phyloP scores from a whole-genome alignment of 23 red algal species.

The Chondrus crispus region DNA sequence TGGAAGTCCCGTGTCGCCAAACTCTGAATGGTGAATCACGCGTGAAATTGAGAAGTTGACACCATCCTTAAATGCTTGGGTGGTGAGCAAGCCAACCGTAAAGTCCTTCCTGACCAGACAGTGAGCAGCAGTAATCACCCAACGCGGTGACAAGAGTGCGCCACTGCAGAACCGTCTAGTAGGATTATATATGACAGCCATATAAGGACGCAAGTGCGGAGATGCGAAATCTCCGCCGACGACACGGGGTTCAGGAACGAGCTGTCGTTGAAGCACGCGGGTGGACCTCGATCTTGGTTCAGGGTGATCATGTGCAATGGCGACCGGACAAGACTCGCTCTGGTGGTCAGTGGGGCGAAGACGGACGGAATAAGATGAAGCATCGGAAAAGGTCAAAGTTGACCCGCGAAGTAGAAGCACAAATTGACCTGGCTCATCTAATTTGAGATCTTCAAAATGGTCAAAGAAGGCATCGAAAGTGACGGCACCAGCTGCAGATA shows the following conservation, averaged over 20 bases:
- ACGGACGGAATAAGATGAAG: background rate
- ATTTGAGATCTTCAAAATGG: too few species aligned
- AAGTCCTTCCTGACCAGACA: background rate
- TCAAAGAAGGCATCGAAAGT: too few species aligned
- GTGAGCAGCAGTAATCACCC: slow-evolving; percentile 26
- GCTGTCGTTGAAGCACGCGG: background rate
- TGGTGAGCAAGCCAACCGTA: background rate
- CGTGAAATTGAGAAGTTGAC: background rate
- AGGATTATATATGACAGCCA: background rate
- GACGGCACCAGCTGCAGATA: too few species aligned
- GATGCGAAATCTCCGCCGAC: background rate
- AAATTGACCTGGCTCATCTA: too few species aligned
- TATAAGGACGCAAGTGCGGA: background rate
- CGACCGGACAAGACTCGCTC: background rate
- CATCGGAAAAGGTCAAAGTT: background rate
- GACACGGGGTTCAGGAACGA: background rate
- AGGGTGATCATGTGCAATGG: background rate
- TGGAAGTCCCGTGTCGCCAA: background rate
- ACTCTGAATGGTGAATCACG: background rate
- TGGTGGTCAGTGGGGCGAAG: background rate
- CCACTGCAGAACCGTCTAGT: background rate
- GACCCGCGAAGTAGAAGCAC: background rate
- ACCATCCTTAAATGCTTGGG: background rate
- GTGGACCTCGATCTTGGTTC: background rate
- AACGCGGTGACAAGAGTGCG: background rate